A percentile compares a stretch with the other conserved stretches of the same genome.
These are phyloP conservation scores for Saccharomyces pastorianus DNA, from an alignment of 1,139 yeast species.

Conservation along the genomic window DNA sequence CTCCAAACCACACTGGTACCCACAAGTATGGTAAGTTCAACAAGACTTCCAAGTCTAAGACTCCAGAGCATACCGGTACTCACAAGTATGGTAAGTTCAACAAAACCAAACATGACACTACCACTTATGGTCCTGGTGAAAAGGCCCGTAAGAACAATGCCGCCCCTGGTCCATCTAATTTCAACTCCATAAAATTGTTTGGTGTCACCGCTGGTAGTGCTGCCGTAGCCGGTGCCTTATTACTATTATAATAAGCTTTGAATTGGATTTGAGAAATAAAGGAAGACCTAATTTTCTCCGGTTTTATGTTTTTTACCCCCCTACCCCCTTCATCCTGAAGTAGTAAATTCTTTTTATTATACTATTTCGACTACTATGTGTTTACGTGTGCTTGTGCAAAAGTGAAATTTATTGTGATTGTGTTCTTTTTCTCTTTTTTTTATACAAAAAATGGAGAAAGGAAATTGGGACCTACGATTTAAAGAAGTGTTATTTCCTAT, in stretches of 20 bases:
- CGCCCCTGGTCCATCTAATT: slow-evolving; percentile 27
- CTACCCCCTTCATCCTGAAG: not conserved
- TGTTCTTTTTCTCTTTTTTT: not conserved
- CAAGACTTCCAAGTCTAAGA: slow-evolving; percentile 37
- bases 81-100: slow-evolving; percentile 40
- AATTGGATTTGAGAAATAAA: not conserved
- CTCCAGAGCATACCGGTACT: slow-evolving; percentile 37
- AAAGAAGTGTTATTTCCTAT: not conserved
- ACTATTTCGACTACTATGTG: not conserved
- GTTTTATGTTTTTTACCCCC: not conserved
- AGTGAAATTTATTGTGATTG: not conserved
- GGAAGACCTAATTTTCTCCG: not conserved
- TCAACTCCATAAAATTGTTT: slow-evolving; percentile 19
- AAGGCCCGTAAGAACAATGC: slow-evolving; percentile 22
- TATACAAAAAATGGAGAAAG: not conserved
- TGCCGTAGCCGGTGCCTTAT: slow-evolving; percentile 35
- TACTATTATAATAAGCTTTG: slow-evolving; percentile 22
- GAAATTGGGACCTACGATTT: not conserved
- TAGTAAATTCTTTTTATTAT: not conserved
- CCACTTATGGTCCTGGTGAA: slow-evolving; percentile 11
- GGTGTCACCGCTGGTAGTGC: slow-evolving; percentile 34
- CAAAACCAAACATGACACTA: slow-evolving; percentile 35
- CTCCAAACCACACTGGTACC: slow-evolving; percentile 13
- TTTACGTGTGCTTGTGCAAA: not conserved
- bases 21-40: slow-evolving; percentile 39